Evolutionary conservation across 1,139 yeast species (phyloP), one percentile per base, ranked within the genome.

Genomic region (Spathaspora sp.): DNA sequence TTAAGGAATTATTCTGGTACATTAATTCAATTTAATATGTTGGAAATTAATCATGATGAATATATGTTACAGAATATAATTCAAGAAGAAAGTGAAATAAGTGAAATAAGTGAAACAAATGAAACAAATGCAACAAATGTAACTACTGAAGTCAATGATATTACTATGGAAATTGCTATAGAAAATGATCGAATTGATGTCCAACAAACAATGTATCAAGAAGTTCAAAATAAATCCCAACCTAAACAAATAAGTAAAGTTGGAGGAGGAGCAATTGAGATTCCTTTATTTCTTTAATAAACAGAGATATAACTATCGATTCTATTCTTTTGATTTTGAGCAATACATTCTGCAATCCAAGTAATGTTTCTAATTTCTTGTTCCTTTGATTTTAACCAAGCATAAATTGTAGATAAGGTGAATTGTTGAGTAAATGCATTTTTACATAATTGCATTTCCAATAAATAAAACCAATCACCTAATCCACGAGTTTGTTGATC

Each of bases 271-370:
- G 73, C 72, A 4, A 66, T 69, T 34, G 78, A 72, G 47, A 65
- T 71, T 8, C 78, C 78, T 0, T 55, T 72, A 34, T 72, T 71
- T 48, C 59, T 72, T 40, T 71, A 56, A 27, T 25, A 9, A 25
- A 9, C 31, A 8, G 13, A 8, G 10, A 86, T 86, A 63, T 86
- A 87, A 63, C 84, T 85, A 57, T 84, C 85, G 50, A 87, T 84
- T 68, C 90, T 81, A 60, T 84, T 88, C 68, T 86, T 85, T 73
- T 87, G 95, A 61, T 84, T 85, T 63, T 87, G 95, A 41, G 93
- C 91, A 68, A 86, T 86, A 72, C 99, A 95, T 72, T 95, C 99
- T 42, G 98, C 96, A 52, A 95, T 91, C 99, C 99, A 95, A 18
- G 98, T 89, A 54, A 95, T 84, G 65, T 95, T 95, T 67, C 99